These are phyloP conservation scores for Phaffomyces thermotolerans DNA, from an alignment of 805 yeast genomes.

Conservation along the genomic window DNA sequence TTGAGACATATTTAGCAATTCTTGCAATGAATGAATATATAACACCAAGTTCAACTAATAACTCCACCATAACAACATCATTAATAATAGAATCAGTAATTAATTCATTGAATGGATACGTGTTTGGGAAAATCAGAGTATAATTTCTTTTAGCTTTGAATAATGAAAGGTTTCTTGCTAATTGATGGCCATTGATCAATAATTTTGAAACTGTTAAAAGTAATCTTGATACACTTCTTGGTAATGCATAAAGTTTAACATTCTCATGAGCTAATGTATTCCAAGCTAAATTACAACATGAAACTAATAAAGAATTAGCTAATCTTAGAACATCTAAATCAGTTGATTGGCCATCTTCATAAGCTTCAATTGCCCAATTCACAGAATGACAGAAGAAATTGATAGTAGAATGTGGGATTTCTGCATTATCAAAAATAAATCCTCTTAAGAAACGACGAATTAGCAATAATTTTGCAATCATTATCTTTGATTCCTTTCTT, in stretches of 20 bases:
- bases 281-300: conserved; percentile 37
- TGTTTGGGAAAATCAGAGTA: conserved; percentile 60
- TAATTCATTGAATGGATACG: conserved; percentile 53
- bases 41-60: conserved; percentile 60
- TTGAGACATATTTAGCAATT: conserved; percentile 32
- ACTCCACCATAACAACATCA: conserved; percentile 63
- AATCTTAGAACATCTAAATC: conserved; percentile 58
- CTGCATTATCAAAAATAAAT: conserved; percentile 23
- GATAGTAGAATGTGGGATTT: conserved; percentile 31
- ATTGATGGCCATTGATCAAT: conserved; percentile 46
- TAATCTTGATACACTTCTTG: conserved; percentile 43
- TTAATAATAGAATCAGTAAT: conserved; percentile 71
- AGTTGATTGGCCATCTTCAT: conserved; percentile 32
- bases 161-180: conserved; percentile 31
- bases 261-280: conserved; percentile 27
- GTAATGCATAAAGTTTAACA: conserved; percentile 29
- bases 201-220: conserved; percentile 47
- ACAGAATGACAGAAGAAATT: conserved; percentile 40
- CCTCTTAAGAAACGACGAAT: conserved; percentile 47
- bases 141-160: conserved; percentile 57
- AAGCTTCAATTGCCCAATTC: conserved; percentile 52
- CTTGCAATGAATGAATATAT: conserved; percentile 51
- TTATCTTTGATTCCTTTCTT: conserved; percentile 39
- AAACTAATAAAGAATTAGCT: conserved; percentile 51
- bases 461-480: conserved; percentile 53